Conservation (phyloP, 768 basidiomycete species). For the Xanthoconium purpureum region DNA sequence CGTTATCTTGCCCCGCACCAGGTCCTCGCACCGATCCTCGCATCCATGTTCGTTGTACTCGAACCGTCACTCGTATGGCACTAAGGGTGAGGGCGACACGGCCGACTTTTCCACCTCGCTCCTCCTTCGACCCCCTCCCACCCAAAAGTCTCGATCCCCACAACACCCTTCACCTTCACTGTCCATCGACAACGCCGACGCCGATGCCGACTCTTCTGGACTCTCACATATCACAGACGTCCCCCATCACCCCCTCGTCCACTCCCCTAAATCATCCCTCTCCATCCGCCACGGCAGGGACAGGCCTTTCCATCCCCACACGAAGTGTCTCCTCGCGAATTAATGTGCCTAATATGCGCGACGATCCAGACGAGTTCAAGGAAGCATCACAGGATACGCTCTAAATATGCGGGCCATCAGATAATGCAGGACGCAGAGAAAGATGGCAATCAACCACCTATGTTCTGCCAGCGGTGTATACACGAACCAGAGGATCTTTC, state of each 20-base stretch:
- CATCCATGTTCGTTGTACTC: constrained; percentile 18
- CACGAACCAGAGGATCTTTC: constrained; percentile 49
- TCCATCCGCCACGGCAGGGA: constrained; percentile 37
- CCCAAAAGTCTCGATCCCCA: not conserved
- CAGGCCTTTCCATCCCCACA: constrained; percentile 32
- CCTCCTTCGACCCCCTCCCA: constrained; percentile 22
- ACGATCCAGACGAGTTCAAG: constrained; percentile 10
- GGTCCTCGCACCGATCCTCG: not conserved
- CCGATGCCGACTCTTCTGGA: constrained; percentile 4
- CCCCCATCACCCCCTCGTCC: constrained; percentile 32
- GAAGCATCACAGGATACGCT: constrained; percentile 16
- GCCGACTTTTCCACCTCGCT: constrained; percentile 26
- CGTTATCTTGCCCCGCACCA: constrained; percentile 25
- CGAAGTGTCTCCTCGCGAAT: constrained; percentile 25
- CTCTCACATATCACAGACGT: constrained; percentile 29
- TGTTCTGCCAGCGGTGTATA: constrained; percentile 44
- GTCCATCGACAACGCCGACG: not conserved
- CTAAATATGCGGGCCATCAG: constrained; percentile 11
- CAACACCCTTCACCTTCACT: not conserved
- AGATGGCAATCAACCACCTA: constrained; percentile 25
- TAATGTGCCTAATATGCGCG: constrained; percentile 12
- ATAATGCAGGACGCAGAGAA: constrained; percentile 33
- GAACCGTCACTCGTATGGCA: constrained; percentile 19
- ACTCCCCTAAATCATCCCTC: constrained; percentile 32
- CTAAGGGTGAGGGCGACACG: constrained; percentile 12